Evolutionary conservation across 495 filamentous ascomycete species (phyloP).

Genomic region (Podospora tetraspora): DNA sequence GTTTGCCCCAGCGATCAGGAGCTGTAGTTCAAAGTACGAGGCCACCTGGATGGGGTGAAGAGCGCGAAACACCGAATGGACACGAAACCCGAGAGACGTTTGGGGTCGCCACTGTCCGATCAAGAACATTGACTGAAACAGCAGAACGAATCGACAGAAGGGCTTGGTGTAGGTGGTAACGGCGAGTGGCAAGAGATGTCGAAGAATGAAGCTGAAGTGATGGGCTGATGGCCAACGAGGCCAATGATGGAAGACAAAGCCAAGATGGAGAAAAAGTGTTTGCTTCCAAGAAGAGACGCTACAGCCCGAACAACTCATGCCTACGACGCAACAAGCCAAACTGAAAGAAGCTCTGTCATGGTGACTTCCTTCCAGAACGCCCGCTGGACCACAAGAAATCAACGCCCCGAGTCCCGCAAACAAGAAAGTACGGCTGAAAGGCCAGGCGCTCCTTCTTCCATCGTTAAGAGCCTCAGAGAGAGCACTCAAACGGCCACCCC

Average conservation of each 20-base stretch:
- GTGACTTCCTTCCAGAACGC: neutral
- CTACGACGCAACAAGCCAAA: neutral
- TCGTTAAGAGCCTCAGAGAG: neutral
- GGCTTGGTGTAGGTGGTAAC: neutral
- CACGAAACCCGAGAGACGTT: neutral
- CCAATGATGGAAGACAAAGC: neutral
- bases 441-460: neutral
- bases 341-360: neutral
- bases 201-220: neutral
- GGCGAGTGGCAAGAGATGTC: neutral
- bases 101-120: neutral
- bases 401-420: neutral
- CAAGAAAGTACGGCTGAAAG: neutral
- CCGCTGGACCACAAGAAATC: neutral
- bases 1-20: neutral
- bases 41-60: neutral
- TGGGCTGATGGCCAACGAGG: neutral
- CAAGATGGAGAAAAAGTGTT: neutral
- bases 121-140: neutral
- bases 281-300: neutral
- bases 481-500: conserved; percentile 25
- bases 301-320: neutral
- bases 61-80: neutral
- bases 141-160: neutral
- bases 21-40: neutral